These are phyloP conservation scores for Wickerhamomyces tratensis DNA, from an alignment of 805 yeast genomes.

Conservation along the genomic window DNA sequence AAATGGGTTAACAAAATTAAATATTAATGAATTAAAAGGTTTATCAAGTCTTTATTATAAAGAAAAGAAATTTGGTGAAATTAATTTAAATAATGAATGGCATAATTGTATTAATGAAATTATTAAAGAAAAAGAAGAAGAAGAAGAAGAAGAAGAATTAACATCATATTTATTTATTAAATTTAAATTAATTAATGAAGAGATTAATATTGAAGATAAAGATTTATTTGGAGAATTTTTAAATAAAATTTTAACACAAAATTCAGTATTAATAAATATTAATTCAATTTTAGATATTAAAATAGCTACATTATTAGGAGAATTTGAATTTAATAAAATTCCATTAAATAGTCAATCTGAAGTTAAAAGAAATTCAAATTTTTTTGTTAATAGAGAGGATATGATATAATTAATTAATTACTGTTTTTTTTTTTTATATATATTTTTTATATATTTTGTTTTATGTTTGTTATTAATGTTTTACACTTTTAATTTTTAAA, in stretches of 20 bases:
- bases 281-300: constrained; percentile 28
- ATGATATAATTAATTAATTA: no score
- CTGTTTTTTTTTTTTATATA: no score
- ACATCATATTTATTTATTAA: constrained; percentile 23
- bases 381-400: no score
- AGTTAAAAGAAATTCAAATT: constrained; percentile 12
- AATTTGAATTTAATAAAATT: constrained; percentile 19
- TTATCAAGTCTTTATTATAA: constrained; percentile 28
- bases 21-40: constrained; percentile 31
- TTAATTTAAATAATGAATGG: constrained; percentile 34
- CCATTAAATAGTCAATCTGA: constrained; percentile 18
- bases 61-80: constrained; percentile 30
- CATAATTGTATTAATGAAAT: constrained; percentile 28
- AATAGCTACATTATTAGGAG: constrained; percentile 22
- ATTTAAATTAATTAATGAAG: constrained; percentile 31
- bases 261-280: constrained; percentile 27
- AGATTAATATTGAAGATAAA: constrained; percentile 31
- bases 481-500: no score
- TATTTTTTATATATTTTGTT: no score
- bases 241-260: constrained; percentile 29
- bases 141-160: constrained; percentile 6
- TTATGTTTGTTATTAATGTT: no score
- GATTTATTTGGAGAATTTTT: constrained; percentile 31
- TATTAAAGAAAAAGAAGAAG: constrained; percentile 10
- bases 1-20: constrained; percentile 17